Base-by-base conservation (phyloP, 768 basidiomycete genomes). In the Tulasnella sp. region DNA sequence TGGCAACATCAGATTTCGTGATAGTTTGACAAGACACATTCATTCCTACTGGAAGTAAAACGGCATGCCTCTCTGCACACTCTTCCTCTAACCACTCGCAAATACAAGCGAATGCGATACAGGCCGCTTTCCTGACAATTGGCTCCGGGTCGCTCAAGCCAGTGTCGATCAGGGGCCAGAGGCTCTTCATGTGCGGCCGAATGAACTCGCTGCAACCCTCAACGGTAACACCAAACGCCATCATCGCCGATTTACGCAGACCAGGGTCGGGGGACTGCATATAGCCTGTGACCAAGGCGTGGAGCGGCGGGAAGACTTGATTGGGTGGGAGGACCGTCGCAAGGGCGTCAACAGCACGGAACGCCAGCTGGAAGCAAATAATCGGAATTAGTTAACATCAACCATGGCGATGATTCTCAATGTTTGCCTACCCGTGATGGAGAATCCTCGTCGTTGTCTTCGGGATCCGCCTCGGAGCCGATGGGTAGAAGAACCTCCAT, bases 131-230 rank as follows among this genome's bases (percentile, higher is more conserved):
- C 68, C 93, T 79, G 53, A 99, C 96, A 10, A 79, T 78, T 12
- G 85, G 77, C 66, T 97, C 92, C 41, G 73, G 69, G 69, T 99
- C 96, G 61, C 78, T 79, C 30, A 99, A 80, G 64, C 93, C 93
- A 50, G 80, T 76, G 68, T 96, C 88, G 65, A 99, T 83, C 58
- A 94, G 77, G 1, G 93, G 92, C 96, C 96, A 99, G 27, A 99
- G 84, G 42, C 38, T 57, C 61, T 70, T 72, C 79, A 99, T 91
- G 65, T 92, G 78, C 8, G 93, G 91, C 31, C 91, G 90, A 82
- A 99, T 97, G 73, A 76, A 98, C 75, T 98, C 93, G 73, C 87
- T 90, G 76, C 94, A 97, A 17, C 96, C 96, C 70, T 99, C 96
- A 60, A 98, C 92, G 46, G 84, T 82, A 51, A 98, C 90, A 63